A percentile compares a stretch with the other conserved stretches of the same genome.
These are phyloP conservation scores for Sphaerulina populicola DNA, from an alignment of 2,329 filamentous ascomycete genomes.

Conservation along the genomic window DNA sequence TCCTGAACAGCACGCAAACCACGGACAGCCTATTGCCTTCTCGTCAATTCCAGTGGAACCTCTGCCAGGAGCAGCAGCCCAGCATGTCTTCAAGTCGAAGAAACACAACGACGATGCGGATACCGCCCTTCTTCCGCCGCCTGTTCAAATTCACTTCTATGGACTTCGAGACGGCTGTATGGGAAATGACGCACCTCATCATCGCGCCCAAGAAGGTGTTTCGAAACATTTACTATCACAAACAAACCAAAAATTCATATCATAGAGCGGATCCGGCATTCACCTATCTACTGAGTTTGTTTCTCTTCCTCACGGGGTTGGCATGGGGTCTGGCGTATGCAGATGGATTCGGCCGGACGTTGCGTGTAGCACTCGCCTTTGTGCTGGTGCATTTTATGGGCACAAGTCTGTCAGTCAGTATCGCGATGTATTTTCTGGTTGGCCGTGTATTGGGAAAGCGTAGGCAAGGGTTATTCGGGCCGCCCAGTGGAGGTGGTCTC, in stretches of 20 bases:
- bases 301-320: slow-evolving; percentile 46
- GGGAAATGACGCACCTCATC: slow-evolving; percentile 62
- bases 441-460: slow-evolving; percentile 53
- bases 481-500: slow-evolving; percentile 34
- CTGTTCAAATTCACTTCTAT: slow-evolving; percentile 66
- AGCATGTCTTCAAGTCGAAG: slow-evolving; percentile 29
- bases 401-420: slow-evolving; percentile 51
- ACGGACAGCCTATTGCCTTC: not conserved
- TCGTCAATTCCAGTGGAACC: not conserved
- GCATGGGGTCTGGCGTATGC: slow-evolving; percentile 54
- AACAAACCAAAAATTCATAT: slow-evolving; percentile 61
- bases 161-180: slow-evolving; percentile 65
- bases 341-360: slow-evolving; percentile 36
- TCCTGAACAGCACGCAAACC: not conserved
- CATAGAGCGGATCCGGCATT: slow-evolving; percentile 62
- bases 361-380: slow-evolving; percentile 43
- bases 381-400: slow-evolving; percentile 54
- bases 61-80: not conserved
- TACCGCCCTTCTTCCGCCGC: slow-evolving; percentile 60
- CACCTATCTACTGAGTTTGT: slow-evolving; percentile 60
- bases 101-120: slow-evolving; percentile 41
- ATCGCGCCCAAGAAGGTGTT: slow-evolving; percentile 65
- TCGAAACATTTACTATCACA: slow-evolving; percentile 61
- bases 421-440: slow-evolving; percentile 56
- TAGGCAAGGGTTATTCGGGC: slow-evolving; percentile 51